A percentile compares a stretch with the other conserved stretches of the same genome.
These are phyloP conservation scores for Saxophila tyrrhenica DNA, from an alignment of 495 filamentous ascomycete species.

Conservation along the genomic window DNA sequence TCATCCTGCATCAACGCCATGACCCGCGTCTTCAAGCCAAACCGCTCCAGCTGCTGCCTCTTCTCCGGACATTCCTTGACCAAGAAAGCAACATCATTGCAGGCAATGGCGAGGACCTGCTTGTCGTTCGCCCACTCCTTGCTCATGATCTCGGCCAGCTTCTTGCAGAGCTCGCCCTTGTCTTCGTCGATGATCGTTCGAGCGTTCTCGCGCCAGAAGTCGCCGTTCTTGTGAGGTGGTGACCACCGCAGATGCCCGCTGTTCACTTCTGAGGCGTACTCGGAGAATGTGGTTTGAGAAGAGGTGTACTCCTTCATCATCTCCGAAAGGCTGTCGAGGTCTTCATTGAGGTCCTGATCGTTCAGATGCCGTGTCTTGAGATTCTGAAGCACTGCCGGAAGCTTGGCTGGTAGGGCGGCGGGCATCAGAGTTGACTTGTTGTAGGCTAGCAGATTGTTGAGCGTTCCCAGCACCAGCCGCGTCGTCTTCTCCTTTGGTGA, in stretches of 20 bases:
- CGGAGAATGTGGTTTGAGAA: constrained; percentile 93
- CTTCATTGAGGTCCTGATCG: constrained; percentile 80
- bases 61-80: constrained; percentile 88
- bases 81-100: constrained; percentile 81
- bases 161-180: constrained; percentile 65
- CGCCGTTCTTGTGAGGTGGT: constrained; percentile 78
- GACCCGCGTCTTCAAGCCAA: constrained; percentile 80
- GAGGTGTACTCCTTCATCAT: constrained; percentile 88
- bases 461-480: constrained; percentile 74
- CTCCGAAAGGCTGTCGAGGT: constrained; percentile 60
- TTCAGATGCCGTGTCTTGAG: constrained; percentile 71
- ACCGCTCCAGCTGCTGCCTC: constrained; percentile 67
- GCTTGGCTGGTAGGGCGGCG: constrained; percentile 65
- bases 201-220: constrained; percentile 95
- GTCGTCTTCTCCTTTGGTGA: constrained; percentile 98
- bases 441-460: constrained; percentile 69
- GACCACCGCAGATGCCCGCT: constrained; percentile 90
- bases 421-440: constrained; percentile 74
- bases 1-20: constrained; percentile 93
- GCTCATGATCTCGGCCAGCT: constrained; percentile 74
- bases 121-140: constrained; percentile 88
- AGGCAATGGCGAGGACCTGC: constrained; percentile 88
- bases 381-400: constrained; percentile 71
- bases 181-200: constrained; percentile 77
- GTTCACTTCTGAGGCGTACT: constrained; percentile 82